phyloP scores from a whole-genome alignment of 768 basidiomycete genomes.

The Lactifluus subvellereus region DNA sequence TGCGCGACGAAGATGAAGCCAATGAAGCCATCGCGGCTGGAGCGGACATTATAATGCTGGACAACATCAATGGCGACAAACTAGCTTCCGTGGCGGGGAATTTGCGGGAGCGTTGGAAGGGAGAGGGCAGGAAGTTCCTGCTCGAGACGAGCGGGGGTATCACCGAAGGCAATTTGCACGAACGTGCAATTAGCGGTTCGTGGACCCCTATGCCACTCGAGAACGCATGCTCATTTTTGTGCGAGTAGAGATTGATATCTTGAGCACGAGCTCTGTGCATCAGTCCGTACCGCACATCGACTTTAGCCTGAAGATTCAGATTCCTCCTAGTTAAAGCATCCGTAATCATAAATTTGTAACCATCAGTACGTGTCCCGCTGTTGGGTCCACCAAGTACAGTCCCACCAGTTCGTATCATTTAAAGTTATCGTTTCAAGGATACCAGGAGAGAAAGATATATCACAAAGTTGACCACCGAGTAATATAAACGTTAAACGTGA shows the following conservation, averaged over 20 bases:
- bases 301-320: slow-evolving; percentile 94
- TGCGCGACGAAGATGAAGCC: slow-evolving; percentile 80
- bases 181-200: slow-evolving; percentile 78
- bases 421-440: neutral
- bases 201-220: neutral
- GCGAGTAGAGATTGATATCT: slow-evolving; percentile 79
- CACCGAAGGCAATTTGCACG: slow-evolving; percentile 78
- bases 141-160: slow-evolving; percentile 95
- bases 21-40: slow-evolving; percentile 97
- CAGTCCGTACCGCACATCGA: slow-evolving; percentile 93
- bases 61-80: slow-evolving; percentile 80
- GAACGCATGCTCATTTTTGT: neutral
- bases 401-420: neutral
- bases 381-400: neutral
- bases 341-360: neutral
- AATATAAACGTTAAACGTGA: neutral
- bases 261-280: slow-evolving; percentile 87
- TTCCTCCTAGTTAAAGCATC: slow-evolving; percentile 30
- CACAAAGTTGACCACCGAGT: neutral
- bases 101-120: slow-evolving; percentile 74
- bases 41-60: slow-evolving; percentile 92
- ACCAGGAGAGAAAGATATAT: neutral
- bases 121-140: slow-evolving; percentile 68
- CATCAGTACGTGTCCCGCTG: neutral
- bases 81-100: slow-evolving; percentile 60